Percentiles rank a stretch among this genome's conserved stretches.
phyloP scores from a whole-genome alignment of 164 flowering plant genomes.

The Brasenia schreberi region DNA sequence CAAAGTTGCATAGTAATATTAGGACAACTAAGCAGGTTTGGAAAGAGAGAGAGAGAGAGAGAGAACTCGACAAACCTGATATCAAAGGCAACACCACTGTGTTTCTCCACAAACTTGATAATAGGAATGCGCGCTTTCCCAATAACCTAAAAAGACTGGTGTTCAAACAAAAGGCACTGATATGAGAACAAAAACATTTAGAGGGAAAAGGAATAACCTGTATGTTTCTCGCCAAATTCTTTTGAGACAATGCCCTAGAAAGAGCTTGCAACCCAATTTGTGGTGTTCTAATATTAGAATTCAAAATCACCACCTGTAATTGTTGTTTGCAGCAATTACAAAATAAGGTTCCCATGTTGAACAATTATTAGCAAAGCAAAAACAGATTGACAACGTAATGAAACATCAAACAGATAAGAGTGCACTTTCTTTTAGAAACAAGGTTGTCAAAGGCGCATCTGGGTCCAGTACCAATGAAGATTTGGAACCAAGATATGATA shows the following conservation, averaged over 20 bases:
- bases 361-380: background rate
- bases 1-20: no score
- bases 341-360: background rate
- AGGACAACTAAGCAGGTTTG: no score
- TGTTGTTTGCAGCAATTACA: background rate
- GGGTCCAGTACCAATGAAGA: no score
- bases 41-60: background rate
- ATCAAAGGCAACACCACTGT: constrained; percentile 76
- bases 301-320: constrained; percentile 79
- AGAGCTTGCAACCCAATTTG: constrained; percentile 75
- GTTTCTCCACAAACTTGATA: constrained; percentile 74
- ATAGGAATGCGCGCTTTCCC: constrained; percentile 94
- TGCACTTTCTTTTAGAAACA: no score
- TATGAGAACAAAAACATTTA: background rate
- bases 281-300: constrained; percentile 57
- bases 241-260: constrained; percentile 68
- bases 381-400: background rate
- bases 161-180: background rate
- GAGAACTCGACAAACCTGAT: constrained; percentile 38
- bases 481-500: no score
- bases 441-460: no score
- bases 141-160: constrained; percentile 45
- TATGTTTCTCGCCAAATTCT: constrained; percentile 73
- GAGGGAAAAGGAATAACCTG: constrained; percentile 42
- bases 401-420: no score